Conservation (phyloP, 1,139 yeast species). For the Pichia cactophila region DNA sequence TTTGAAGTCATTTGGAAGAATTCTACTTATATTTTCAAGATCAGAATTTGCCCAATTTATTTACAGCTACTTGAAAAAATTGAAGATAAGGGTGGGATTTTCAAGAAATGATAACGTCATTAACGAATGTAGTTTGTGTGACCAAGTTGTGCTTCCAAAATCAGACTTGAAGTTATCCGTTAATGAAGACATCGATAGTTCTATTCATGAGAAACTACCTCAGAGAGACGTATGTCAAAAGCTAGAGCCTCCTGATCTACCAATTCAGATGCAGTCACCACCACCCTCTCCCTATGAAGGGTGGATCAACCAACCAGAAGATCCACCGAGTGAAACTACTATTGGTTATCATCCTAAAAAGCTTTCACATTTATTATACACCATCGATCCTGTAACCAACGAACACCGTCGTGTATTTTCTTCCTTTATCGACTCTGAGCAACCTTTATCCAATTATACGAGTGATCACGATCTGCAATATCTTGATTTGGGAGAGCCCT, state of each 20-base stretch:
- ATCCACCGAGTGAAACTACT: conserved; percentile 24
- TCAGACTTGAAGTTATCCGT: neutral
- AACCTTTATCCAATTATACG: neutral
- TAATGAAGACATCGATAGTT: neutral
- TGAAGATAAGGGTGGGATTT: conserved; percentile 18
- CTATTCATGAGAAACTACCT: conserved; percentile 9
- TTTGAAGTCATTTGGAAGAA: conserved; percentile 24
- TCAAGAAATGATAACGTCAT: conserved; percentile 18
- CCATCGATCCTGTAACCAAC: conserved; percentile 9
- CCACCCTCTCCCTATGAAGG: conserved; percentile 30
- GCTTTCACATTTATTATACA: conserved; percentile 24
- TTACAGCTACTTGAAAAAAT: conserved; percentile 15
- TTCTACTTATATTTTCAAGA: conserved; percentile 24
- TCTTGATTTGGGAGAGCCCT: conserved; percentile 8
- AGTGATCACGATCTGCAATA: conserved; percentile 1
- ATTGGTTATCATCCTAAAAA: conserved; percentile 26
- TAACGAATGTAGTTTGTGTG: conserved; percentile 2
- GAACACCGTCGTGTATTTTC: conserved; percentile 8
- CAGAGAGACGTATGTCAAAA: neutral
- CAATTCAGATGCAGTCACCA: conserved; percentile 27
- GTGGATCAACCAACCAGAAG: conserved; percentile 25
- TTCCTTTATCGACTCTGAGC: conserved; percentile 4
- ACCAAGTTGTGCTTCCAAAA: too few relatives aligned
- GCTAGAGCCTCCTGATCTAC: conserved; percentile 21
- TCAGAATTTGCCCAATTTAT: conserved; percentile 15